Base-by-base conservation (phyloP, 2,329 filamentous ascomycete species). In the Ceratocystis variospora region DNA sequence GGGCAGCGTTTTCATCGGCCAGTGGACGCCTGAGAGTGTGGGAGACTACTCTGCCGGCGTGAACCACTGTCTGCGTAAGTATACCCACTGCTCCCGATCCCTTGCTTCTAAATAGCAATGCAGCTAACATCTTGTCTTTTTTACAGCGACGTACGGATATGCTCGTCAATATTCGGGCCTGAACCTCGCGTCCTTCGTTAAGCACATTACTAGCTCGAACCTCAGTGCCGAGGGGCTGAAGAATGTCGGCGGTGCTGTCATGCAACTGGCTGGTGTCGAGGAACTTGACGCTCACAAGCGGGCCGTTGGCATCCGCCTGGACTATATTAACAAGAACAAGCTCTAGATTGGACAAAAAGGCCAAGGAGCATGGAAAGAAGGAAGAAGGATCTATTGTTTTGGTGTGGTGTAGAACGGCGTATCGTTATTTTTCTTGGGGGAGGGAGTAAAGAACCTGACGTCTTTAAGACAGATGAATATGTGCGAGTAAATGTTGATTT, bases 121-220 rank as follows among this genome's bases (percentile, higher is more conserved):
- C 46, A 50, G 67, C 71, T 72, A 68, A 72, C 66, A 62, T 71
- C 68, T 70, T 15, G n/a, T 31, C 5, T 64, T 5, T 37, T 17
- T 17, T 19, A 62, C 71, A 96, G 91, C 94, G 64, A 99, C 94
- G 0, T 99, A 97, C 73, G 94, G 94, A 50, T 99, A 96, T 73
- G 94, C 94, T 62, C 96, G 96, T 78, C 94, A 99, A 76, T 99
- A 99, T 79, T 96, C 91, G 5, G 94, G 94, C 64, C 94, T 99
- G 73, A 99, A 96, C 76, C 83, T 99, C 5, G 90, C 85, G 41
- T 97, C 93, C 1, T 99, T 96, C 77, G 83, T 96, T 75, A 99
- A 99, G 79, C 91, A 97, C 80, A 96, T 99, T 73, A 99, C 94
- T 46, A 94, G 89, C 78, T 90, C 91, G 0, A 89, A 96, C 75